Evolutionary conservation across 2,329 filamentous ascomycete genomes (phyloP).

Genomic region (Xylariaceae sp.): DNA sequence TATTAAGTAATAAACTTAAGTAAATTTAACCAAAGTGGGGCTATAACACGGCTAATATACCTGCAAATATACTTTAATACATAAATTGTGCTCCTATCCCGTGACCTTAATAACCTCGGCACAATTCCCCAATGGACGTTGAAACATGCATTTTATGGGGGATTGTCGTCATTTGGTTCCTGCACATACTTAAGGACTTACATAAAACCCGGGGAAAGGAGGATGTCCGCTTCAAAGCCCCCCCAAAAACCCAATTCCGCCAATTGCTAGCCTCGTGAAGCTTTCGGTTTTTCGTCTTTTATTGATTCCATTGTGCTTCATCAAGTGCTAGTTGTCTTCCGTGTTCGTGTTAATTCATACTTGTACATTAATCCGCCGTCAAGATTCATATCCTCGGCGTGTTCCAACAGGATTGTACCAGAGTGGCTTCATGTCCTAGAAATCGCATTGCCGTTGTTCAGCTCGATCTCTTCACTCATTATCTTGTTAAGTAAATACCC

Average conservation of each 20-base stretch:
- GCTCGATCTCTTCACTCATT: background rate
- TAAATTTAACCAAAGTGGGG: too few species aligned
- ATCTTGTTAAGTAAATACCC: conserved; percentile 4
- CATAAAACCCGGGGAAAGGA: conserved; percentile 1
- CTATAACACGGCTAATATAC: too few species aligned
- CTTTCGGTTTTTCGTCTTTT: background rate
- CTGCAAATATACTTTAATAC: too few species aligned
- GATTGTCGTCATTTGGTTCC: conserved; percentile 23
- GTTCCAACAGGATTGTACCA: conserved; percentile 4
- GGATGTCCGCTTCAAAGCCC: background rate
- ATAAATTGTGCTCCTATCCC: conserved; percentile 2
- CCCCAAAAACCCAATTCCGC: too few species aligned
- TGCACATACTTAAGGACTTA: too few species aligned
- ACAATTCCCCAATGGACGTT: background rate
- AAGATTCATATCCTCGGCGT: conserved; percentile 5
- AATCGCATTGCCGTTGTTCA: conserved; percentile 2
- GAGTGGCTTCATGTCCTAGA: conserved; percentile 5
- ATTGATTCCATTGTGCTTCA: conserved; percentile 1
- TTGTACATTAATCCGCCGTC: background rate
- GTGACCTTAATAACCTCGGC: conserved; percentile 1
- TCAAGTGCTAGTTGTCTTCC: background rate
- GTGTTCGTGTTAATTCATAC: conserved; percentile 10
- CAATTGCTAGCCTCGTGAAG: background rate
- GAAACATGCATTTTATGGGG: conserved; percentile 15
- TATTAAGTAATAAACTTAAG: too few species aligned